Evolutionary conservation across 1,139 yeast species (phyloP).

Genomic region (Geotrichum macrosporum): DNA sequence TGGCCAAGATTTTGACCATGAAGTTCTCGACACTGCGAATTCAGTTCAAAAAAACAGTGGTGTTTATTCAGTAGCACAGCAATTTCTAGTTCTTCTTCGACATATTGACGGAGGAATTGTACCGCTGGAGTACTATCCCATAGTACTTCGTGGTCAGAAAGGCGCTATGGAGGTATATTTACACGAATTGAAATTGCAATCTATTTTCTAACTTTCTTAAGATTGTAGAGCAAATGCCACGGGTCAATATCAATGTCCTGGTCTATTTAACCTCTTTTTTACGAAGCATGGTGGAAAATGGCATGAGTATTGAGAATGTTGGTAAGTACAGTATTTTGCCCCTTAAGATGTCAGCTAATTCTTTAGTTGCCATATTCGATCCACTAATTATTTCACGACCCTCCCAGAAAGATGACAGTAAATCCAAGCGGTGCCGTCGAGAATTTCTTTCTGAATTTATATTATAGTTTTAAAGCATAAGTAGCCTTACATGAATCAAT

Average conservation of each 20-base stretch:
- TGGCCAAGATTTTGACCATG: slow-evolving; percentile 35
- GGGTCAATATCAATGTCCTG: slow-evolving; percentile 42
- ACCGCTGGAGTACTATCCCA: slow-evolving; percentile 35
- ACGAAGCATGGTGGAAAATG: slow-evolving; percentile 34
- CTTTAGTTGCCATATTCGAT: slow-evolving; percentile 7
- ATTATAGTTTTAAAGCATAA: too few species aligned
- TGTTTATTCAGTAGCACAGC: slow-evolving; percentile 35
- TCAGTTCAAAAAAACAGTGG: slow-evolving; percentile 25
- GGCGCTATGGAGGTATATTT: slow-evolving; percentile 20
- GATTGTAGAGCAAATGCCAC: slow-evolving; percentile 40
- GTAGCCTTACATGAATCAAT: too few species aligned
- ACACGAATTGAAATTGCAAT: slow-evolving; percentile 30
- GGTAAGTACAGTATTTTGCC: slow-evolving; percentile 20
- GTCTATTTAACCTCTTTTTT: slow-evolving; percentile 41
- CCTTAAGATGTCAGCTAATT: too few species aligned
- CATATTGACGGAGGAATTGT: slow-evolving; percentile 43
- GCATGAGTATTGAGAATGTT: slow-evolving; percentile 21
- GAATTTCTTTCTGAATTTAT: slow-evolving; percentile 13
- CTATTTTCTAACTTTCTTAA: slow-evolving; percentile 20
- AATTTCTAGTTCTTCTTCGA: slow-evolving; percentile 36
- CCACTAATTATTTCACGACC: slow-evolving; percentile 8
- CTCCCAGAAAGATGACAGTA: slow-evolving; percentile 2
- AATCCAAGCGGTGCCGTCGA: slow-evolving; percentile 7
- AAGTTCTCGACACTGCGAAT: slow-evolving; percentile 34
- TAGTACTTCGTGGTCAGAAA: slow-evolving; percentile 17